Evolutionary conservation across 352 stramenopile genomes (phyloP).

Genomic region (Phytophthora aleatoria): DNA sequence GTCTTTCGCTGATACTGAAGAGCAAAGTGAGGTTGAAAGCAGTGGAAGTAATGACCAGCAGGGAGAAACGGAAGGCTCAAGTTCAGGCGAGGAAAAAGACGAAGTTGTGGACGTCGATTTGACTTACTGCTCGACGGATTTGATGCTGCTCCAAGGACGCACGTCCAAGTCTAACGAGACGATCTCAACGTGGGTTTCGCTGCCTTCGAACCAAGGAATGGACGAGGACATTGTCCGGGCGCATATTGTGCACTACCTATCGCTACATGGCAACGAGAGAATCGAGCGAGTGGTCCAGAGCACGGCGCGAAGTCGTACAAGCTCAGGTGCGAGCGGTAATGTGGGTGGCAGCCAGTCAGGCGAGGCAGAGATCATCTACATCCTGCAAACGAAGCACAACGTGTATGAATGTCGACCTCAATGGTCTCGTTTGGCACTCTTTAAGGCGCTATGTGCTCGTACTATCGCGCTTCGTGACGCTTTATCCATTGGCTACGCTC

Average conservation of each 20-base stretch:
- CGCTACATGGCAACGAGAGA: slow-evolving; percentile 73
- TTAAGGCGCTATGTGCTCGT: slow-evolving; percentile 65
- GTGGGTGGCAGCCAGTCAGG: slow-evolving; percentile 24
- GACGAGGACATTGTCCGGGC: slow-evolving; percentile 59
- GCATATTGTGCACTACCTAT: slow-evolving; percentile 83
- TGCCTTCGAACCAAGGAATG: slow-evolving; percentile 66
- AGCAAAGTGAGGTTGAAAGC: slow-evolving; percentile 12
- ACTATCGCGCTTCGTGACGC: slow-evolving; percentile 68
- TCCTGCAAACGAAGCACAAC: slow-evolving; percentile 80
- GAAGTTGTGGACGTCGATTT: slow-evolving; percentile 60
- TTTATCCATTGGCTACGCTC: slow-evolving; percentile 83
- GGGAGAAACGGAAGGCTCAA: slow-evolving; percentile 5
- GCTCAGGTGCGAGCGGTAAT: slow-evolving; percentile 12
- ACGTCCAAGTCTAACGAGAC: slow-evolving; percentile 36
- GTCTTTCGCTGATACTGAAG: slow-evolving; percentile 6
- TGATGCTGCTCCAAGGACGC: slow-evolving; percentile 81
- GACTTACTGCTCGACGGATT: slow-evolving; percentile 79
- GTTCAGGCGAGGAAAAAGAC: slow-evolving; percentile 25
- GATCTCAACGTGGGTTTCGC: slow-evolving; percentile 82
- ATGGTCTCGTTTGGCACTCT: slow-evolving; percentile 84
- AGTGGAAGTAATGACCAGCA: slow-evolving; percentile 14
- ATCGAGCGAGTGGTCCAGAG: slow-evolving; percentile 76
- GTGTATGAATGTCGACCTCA: slow-evolving; percentile 88
- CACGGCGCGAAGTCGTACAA: slow-evolving; percentile 34
- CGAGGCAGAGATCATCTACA: slow-evolving; percentile 76